phyloP scores from a whole-genome alignment of 495 filamentous ascomycete species.

The Pseudomonodictys pantanalensis region DNA sequence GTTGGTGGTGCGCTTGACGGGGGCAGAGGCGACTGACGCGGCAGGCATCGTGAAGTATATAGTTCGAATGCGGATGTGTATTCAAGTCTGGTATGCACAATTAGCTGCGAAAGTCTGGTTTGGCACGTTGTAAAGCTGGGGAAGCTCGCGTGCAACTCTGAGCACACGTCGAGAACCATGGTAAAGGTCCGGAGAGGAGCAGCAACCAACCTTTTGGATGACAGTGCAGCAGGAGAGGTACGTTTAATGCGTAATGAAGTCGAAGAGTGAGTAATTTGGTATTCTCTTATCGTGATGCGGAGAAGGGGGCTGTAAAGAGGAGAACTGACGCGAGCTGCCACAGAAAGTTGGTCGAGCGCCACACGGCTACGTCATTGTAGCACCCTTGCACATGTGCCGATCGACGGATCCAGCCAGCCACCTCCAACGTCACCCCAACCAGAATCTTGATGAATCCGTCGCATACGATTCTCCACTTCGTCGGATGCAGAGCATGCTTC shows the following conservation, averaged over 20 bases:
- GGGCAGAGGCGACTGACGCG: slow-evolving; percentile 18
- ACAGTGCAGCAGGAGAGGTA: too few relatives aligned
- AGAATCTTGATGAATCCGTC: neutral
- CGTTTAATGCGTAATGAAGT: too few relatives aligned
- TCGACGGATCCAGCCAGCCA: too few relatives aligned
- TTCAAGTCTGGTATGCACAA: neutral
- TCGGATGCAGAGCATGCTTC: neutral
- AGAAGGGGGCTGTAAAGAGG: too few relatives aligned
- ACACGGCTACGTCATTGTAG: too few relatives aligned
- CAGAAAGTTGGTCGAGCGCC: too few relatives aligned
- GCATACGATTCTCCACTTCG: neutral
- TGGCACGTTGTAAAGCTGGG: neutral
- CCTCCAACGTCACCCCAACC: too few relatives aligned
- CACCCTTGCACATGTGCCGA: too few relatives aligned
- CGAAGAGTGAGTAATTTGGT: too few relatives aligned
- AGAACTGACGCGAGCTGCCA: too few relatives aligned
- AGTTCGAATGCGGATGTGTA: neutral
- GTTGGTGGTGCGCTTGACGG: slow-evolving; percentile 22
- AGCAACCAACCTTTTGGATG: slow-evolving; percentile 3
- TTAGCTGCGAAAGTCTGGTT: too few relatives aligned
- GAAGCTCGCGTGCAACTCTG: slow-evolving; percentile 5
- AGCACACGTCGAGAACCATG: slow-evolving; percentile 11
- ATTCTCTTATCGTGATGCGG: too few relatives aligned
- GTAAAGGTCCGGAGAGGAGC: neutral
- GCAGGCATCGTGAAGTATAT: slow-evolving; percentile 13